A percentile compares a stretch with the other conserved stretches of the same genome.
Conservation (phyloP, 1,284 basidiomycete species). For the Clitocybe nebularis region DNA sequence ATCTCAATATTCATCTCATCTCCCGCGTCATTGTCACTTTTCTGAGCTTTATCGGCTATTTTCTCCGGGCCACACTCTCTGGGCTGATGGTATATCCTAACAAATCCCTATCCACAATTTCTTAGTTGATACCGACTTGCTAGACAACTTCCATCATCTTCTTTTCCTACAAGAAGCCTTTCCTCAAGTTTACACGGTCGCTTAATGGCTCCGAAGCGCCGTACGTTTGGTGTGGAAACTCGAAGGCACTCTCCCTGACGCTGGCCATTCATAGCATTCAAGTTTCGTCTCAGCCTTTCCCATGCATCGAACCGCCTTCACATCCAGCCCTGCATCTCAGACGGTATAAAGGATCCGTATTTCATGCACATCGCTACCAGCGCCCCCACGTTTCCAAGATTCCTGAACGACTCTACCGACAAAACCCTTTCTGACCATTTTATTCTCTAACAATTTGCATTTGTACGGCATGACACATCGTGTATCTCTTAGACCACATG, state of each 20-base stretch:
- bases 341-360: no score
- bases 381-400: constrained; percentile 15
- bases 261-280: neutral
- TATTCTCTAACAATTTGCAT: no score
- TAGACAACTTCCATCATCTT: constrained; percentile 14
- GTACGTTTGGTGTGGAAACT: constrained; percentile 10
- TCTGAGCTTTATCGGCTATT: constrained; percentile 5
- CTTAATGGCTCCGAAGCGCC: neutral
- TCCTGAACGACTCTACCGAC: constrained; percentile 14
- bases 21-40: constrained; percentile 7
- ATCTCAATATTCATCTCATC: constrained; percentile 7
- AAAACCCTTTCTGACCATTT: no score
- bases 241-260: neutral
- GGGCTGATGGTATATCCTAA: constrained; percentile 9
- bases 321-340: no score
- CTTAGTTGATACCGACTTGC: neutral
- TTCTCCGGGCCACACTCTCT: constrained; percentile 13
- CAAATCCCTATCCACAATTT: neutral
- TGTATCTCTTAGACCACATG: no score
- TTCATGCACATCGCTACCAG: neutral
- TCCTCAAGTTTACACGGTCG: neutral
- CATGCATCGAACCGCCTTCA: no score
- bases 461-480: no score
- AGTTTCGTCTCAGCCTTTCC: neutral
- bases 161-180: constrained; percentile 9